phyloP scores from a whole-genome alignment of 805 yeast species.

The Spathaspora passalidarum region DNA sequence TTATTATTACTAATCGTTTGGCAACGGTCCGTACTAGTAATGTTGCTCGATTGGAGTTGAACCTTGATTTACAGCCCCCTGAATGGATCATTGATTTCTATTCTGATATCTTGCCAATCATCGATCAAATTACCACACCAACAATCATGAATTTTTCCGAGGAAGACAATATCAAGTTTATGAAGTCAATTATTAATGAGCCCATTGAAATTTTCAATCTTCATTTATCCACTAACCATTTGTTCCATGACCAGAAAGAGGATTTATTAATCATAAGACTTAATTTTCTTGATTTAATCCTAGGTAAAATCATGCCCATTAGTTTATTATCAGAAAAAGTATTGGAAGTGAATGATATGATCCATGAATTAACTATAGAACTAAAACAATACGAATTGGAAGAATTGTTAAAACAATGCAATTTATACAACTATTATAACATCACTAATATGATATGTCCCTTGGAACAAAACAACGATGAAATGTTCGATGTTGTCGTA shows the following conservation, averaged over 20 bases:
- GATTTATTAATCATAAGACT: conserved; percentile 45
- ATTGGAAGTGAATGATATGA: conserved; percentile 28
- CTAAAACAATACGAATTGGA: conserved; percentile 47
- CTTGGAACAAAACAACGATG: conserved; percentile 40
- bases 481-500: conserved; percentile 55
- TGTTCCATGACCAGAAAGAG: conserved; percentile 20
- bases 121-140: conserved; percentile 38
- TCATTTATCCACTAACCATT: conserved; percentile 28
- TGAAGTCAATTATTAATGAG: conserved; percentile 42
- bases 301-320: conserved; percentile 50
- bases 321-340: conserved; percentile 37
- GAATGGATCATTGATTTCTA: conserved; percentile 77
- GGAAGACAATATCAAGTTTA: conserved; percentile 33
- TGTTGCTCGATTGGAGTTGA: conserved; percentile 38
- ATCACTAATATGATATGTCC: conserved; percentile 72
- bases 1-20: conserved; percentile 25
- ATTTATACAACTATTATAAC: conserved; percentile 57
- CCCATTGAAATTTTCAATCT: conserved; percentile 41
- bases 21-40: conserved; percentile 32
- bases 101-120: conserved; percentile 55
- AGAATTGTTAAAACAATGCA: conserved; percentile 48
- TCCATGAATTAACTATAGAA: conserved; percentile 33
- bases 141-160: conserved; percentile 42
- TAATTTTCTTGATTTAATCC: conserved; percentile 60
- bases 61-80: conserved; percentile 70